These are phyloP conservation scores for Isatis lusitanica DNA, from an alignment of 441 rosid genomes.

Conservation along the genomic window DNA sequence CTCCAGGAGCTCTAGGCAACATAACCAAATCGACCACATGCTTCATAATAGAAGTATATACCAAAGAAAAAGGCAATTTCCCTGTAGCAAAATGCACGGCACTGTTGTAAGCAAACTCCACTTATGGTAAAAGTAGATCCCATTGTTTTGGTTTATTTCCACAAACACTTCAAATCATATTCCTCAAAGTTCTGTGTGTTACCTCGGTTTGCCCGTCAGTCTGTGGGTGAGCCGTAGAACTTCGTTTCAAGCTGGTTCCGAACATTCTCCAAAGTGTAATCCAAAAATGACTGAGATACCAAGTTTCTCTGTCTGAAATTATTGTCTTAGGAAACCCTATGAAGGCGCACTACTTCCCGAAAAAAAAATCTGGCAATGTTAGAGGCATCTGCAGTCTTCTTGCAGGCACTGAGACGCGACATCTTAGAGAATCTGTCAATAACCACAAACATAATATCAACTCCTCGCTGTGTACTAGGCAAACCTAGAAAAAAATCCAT, in stretches of 20 bases:
- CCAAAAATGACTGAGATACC: neutral
- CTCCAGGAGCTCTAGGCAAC: neutral
- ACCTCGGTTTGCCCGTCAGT: too few relatives aligned
- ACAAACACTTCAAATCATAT: neutral
- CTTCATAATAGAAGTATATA: neutral
- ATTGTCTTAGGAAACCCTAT: constrained; percentile 1
- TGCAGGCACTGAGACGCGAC: neutral
- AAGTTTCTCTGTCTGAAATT: neutral
- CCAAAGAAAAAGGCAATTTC: neutral
- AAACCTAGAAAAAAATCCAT: neutral
- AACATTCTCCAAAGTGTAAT: neutral
- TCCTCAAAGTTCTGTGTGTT: neutral
- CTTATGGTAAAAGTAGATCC: neutral
- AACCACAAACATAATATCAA: neutral
- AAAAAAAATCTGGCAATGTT: neutral
- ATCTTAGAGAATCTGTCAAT: constrained; percentile 13
- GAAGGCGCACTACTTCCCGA: neutral
- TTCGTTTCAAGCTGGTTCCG: neutral
- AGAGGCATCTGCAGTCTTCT: neutral
- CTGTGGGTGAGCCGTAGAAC: neutral
- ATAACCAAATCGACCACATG: neutral
- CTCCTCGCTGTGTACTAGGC: neutral
- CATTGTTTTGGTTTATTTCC: neutral
- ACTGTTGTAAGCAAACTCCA: neutral
- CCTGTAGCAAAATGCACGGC: neutral